Evolutionary conservation across 2,329 filamentous ascomycete genomes (phyloP), one percentile per base, ranked within the genome.

Genomic region (Sporothrix brunneoviolacea): DNA sequence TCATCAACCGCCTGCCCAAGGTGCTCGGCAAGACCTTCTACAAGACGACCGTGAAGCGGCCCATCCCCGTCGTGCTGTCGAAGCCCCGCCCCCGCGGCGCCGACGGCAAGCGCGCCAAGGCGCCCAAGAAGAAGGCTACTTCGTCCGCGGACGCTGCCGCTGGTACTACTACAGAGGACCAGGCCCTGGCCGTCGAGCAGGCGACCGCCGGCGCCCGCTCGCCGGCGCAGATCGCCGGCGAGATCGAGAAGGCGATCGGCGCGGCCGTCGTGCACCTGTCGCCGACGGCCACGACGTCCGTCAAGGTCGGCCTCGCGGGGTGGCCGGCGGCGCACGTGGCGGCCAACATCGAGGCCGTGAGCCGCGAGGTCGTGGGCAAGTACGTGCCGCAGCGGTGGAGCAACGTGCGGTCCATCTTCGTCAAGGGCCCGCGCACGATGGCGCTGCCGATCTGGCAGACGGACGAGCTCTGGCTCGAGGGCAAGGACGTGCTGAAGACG

Each of bases 391-490:
- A 91, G 65, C 84, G 90, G 62, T 96, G 91, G 90, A 81, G 80
- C 62, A 93, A 91, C 65, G 78, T 97, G 56, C 84, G 84, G 67
- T 80, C 81, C 56, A 72, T 98, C 55, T 90, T 95, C 68, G 77
- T 98, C 74, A 98, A 97, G 77, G 88, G 89, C 3, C 85, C 88
- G 24, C 83, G 88, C 63, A 95, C 91, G 4, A 85, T 84, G 54
- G 86, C 91, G 8, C 76, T 98, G 62, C 93, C 93, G n/a, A 83
- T 98, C 64, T 98, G 90, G 88, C 72, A 95, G 64, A 87, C 91
- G 4, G 85, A 90, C 59, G 90, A 96, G 75, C 75, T 98, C 57
- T 98, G 93, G 90, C 69, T 75, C 15, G 87, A 93, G 57, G 77
- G 82, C 54, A 83, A 88, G 55, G 80, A 85, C 62, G 81, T 95